These are phyloP conservation scores for Aspergillus jensenii DNA, from an alignment of 2,329 filamentous ascomycete genomes.

Conservation along the genomic window DNA sequence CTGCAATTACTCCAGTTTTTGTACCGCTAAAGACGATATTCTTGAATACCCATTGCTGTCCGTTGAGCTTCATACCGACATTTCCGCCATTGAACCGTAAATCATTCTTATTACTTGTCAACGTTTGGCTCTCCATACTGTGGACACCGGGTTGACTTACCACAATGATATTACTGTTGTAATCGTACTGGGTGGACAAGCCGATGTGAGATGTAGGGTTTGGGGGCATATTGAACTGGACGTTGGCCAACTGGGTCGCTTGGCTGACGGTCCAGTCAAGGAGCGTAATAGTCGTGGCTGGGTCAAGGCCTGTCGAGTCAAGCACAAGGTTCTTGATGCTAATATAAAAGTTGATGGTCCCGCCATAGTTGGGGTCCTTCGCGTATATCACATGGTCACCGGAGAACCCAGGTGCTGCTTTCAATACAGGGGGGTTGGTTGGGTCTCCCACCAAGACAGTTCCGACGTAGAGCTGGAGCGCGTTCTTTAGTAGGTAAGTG, in stretches of 20 bases:
- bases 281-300: slow-evolving; percentile 27
- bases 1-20: slow-evolving; percentile 51
- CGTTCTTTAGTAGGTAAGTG: slow-evolving; percentile 25
- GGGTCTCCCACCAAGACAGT: slow-evolving; percentile 42
- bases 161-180: slow-evolving; percentile 28
- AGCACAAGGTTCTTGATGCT: slow-evolving; percentile 40
- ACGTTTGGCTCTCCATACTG: neutral
- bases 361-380: slow-evolving; percentile 32
- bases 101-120: slow-evolving; percentile 21
- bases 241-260: slow-evolving; percentile 39
- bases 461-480: slow-evolving; percentile 30
- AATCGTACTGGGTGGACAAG: slow-evolving; percentile 31
- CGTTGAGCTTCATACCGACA: slow-evolving; percentile 31
- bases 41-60: slow-evolving; percentile 45
- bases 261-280: slow-evolving; percentile 43
- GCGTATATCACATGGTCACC: slow-evolving; percentile 58
- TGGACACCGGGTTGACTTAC: slow-evolving; percentile 21
- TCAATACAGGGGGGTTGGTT: slow-evolving; percentile 49
- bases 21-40: slow-evolving; percentile 60
- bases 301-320: slow-evolving; percentile 34
- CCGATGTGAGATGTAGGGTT: slow-evolving; percentile 34
- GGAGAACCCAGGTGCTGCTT: slow-evolving; percentile 52
- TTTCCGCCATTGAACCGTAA: slow-evolving; percentile 28
- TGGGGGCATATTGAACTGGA: slow-evolving; percentile 38
- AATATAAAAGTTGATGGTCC: slow-evolving; percentile 38